Evolutionary conservation across 2,329 filamentous ascomycete genomes (phyloP), one percentile per base, ranked within the genome.

Genomic region (Aspergillus thermomutatus): DNA sequence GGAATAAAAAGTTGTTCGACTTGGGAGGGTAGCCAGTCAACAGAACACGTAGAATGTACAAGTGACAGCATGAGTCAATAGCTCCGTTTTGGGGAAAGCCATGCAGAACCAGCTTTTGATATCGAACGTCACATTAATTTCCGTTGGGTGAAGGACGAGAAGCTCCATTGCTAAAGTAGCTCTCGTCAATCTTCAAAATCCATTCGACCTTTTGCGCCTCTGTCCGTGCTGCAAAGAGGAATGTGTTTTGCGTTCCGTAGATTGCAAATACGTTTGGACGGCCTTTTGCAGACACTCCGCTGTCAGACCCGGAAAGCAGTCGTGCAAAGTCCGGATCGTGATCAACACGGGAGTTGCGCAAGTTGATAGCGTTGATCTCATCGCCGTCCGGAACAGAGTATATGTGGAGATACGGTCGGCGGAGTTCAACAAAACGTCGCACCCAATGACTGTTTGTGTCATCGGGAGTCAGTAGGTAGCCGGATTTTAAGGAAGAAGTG

Each of bases 171-270:
- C 73, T 77, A 66, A 86, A 85, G 72, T 83, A 87, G 64, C 88
- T 90, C 79, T 96, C 89, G 75, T 99, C 94, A 65, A 99, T 91
- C 68, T 89, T 88, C 74, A 95, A 84, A 65, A 99, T 96, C 94
- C 94, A 99, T 72, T 97, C 94, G 65, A 92, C 88, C 80, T 97
- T 96, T 74, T 97, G 92, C 50, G 87, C 83, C 77, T 97, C 93
- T 66, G 87, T 93, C 57, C 92, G 83, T 25, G 92, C 90, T 14
- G 92, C 91, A 73, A 99, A 97, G 43, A 99, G 81, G 84, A 92
- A 99, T 31, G 92, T 96, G 74, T 97, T 97, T 72, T 94, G 89
- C 58, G 89, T 90, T 45, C 91, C 93, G 70, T 97, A 99, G 51
- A 99, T 85, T 11, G 94, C 94, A 81, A 96, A 99, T 43, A 97